phyloP scores from a whole-genome alignment of 805 yeast species.

The Peterozyma xylosa region DNA sequence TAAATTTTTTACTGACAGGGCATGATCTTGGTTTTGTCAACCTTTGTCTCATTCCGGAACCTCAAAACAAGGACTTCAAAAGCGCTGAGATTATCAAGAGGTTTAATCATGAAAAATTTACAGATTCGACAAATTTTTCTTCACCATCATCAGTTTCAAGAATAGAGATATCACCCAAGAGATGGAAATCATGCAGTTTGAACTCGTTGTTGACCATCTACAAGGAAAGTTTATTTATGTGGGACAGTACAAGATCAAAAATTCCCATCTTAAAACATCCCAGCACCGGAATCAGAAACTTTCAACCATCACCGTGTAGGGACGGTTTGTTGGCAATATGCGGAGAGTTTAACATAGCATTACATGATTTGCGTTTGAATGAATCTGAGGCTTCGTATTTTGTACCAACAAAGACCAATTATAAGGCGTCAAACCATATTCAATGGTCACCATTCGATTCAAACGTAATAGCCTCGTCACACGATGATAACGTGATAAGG shows the following conservation, averaged over 20 bases:
- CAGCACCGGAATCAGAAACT: conserved; percentile 39
- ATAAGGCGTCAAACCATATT: conserved; percentile 31
- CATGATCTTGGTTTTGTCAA: conserved; percentile 73
- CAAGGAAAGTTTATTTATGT: conserved; percentile 63
- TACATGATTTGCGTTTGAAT: conserved; percentile 59
- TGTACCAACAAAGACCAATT: conserved; percentile 28
- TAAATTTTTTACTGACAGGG: conserved; percentile 54
- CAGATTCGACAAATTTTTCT: conserved; percentile 21
- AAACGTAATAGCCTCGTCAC: conserved; percentile 58
- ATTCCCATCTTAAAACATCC: conserved; percentile 49
- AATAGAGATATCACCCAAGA: conserved; percentile 27
- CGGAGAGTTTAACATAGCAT: conserved; percentile 67
- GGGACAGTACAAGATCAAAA: conserved; percentile 63
- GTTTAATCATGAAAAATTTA: conserved; percentile 70
- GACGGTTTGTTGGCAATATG: conserved; percentile 55
- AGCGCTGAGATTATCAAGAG: conserved; percentile 72
- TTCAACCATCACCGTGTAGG: conserved; percentile 40
- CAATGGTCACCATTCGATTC: conserved; percentile 61
- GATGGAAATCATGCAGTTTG: conserved; percentile 34
- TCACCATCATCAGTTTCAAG: conserved; percentile 21
- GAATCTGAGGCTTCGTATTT: conserved; percentile 29
- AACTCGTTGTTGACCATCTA: conserved; percentile 54
- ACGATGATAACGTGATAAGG: conserved; percentile 45
- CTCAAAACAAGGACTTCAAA: conserved; percentile 28
- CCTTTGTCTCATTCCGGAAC: conserved; percentile 59